Evolutionary conservation across 2,329 filamentous ascomycete species (phyloP).

Genomic region (Aaosphaeria arxii): DNA sequence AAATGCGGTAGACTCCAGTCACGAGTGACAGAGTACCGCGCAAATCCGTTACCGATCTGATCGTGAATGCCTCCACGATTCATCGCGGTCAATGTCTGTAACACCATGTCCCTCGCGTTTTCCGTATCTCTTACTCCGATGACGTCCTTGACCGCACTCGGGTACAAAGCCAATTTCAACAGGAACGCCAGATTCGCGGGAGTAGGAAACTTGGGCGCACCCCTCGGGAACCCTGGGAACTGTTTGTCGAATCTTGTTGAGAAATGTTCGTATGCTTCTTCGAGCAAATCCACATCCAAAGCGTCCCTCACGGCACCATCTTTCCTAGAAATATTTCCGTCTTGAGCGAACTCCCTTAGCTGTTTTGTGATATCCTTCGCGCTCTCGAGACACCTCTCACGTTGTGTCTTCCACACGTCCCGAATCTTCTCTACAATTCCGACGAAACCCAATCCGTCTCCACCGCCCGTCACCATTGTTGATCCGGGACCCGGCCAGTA

Average conservation of each 20-base stretch:
- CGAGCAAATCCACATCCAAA: slow-evolving; percentile 84
- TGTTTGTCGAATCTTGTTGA: slow-evolving; percentile 73
- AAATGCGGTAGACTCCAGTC: slow-evolving; percentile 97
- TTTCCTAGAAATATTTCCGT: slow-evolving; percentile 63
- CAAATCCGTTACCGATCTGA: slow-evolving; percentile 74
- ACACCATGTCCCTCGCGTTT: slow-evolving; percentile 72
- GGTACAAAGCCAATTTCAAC: slow-evolving; percentile 69
- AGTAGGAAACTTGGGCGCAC: slow-evolving; percentile 84
- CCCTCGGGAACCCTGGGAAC: slow-evolving; percentile 69
- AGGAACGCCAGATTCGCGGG: slow-evolving; percentile 82
- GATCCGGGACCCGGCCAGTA: slow-evolving; percentile 87
- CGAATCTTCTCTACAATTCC: slow-evolving; percentile 76
- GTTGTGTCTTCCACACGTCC: slow-evolving; percentile 76
- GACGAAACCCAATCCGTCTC: slow-evolving; percentile 72
- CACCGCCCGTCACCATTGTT: slow-evolving; percentile 45
- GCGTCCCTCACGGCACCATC: slow-evolving; percentile 58
- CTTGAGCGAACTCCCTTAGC: slow-evolving; percentile 81
- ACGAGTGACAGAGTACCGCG: slow-evolving; percentile 81
- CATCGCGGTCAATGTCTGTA: slow-evolving; percentile 79
- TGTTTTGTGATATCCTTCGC: slow-evolving; percentile 79
- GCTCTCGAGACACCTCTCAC: slow-evolving; percentile 76
- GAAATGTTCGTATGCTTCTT: slow-evolving; percentile 78
- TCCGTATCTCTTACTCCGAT: slow-evolving; percentile 77
- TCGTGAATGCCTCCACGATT: slow-evolving; percentile 69
- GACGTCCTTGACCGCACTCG: slow-evolving; percentile 73